Evolutionary conservation across 306 rosid genomes (phyloP), one percentile per base, ranked within the genome.

Genomic region (Comarum palustre): DNA sequence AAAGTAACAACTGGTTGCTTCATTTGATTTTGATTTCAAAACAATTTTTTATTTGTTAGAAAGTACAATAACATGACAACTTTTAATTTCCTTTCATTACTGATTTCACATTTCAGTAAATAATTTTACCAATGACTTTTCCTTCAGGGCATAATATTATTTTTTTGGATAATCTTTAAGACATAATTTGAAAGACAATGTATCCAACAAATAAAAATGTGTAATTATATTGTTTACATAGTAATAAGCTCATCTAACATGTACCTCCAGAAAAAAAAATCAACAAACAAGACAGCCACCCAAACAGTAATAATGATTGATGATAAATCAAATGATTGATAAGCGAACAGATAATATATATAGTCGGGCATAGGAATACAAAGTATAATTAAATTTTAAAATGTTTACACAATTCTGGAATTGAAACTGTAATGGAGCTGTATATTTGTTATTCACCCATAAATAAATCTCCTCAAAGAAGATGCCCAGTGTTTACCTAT

Each of bases 401-500:
- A 25, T 54, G 39, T 70, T 51, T 69, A 36, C 8, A n/a, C 3
- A 36, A 38, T 8, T 24, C 13, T 55, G 66, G 25, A 55, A 71
- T 14, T 24, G 8, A 24, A 39, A 57, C 41, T 3, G 25, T 11
- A 54, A 41, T 58, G 31, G 43, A 42, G 67, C 42, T 15, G 14
- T 42, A 13, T 17, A 58, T 66, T 72, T 57, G 75, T 55, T 22
- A 7, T 55, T 48, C 27, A 6, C 16, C 31, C 11, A 1, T 24
- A 38, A 15, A 71, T 32, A 5, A 31, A 59, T 34, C 71, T 31
- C 41, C 32, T 19, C 48, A 47, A 36, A 72, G 42, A 47, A 58
- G 65, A 72, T 38, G 31, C 50, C 8, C 45, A 54, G 22, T 46
- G 69, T 34, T 73, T 84, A 86, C 99, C 99, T 94, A 59, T 88